These are phyloP conservation scores for Usnea hakonensis DNA, from an alignment of 495 filamentous ascomycete species.

Conservation along the genomic window DNA sequence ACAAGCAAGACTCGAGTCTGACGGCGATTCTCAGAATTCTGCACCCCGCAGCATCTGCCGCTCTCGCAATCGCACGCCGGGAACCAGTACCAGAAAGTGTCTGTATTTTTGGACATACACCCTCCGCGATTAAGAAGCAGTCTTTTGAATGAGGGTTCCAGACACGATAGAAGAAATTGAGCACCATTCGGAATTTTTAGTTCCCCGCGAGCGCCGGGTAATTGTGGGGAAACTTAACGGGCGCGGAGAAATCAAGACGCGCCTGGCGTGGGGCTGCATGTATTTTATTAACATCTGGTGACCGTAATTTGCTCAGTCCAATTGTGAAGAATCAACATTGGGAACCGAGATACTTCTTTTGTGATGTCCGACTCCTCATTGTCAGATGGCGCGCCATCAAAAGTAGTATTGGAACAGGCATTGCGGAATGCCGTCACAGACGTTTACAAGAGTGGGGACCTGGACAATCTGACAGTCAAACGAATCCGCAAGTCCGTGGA, in stretches of 20 bases:
- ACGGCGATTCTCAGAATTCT: not conserved
- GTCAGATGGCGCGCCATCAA: conserved; percentile 27
- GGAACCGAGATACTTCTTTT: not conserved
- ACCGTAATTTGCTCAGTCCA: not conserved
- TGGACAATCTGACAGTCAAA: conserved; percentile 68
- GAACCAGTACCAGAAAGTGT: not conserved
- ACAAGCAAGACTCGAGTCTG: not conserved
- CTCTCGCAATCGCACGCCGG: not conserved
- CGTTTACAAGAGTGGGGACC: conserved; percentile 49
- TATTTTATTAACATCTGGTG: not conserved
- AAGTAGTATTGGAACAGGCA: conserved; percentile 40
- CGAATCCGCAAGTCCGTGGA: conserved; percentile 61
- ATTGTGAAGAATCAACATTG: not conserved
- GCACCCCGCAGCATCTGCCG: not conserved
- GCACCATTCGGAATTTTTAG: not conserved
- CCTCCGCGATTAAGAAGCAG: not conserved
- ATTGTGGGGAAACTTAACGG: not conserved
- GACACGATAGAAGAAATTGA: not conserved
- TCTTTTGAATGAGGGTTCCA: not conserved
- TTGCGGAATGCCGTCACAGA: conserved; percentile 53
- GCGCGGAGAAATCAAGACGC: not conserved
- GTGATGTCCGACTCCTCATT: conserved; percentile 27
- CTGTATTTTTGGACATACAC: not conserved
- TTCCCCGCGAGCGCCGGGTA: not conserved
- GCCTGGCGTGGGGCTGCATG: not conserved